Conservation (phyloP, 345 rosid species). For the Gossypium sturtianum region DNA sequence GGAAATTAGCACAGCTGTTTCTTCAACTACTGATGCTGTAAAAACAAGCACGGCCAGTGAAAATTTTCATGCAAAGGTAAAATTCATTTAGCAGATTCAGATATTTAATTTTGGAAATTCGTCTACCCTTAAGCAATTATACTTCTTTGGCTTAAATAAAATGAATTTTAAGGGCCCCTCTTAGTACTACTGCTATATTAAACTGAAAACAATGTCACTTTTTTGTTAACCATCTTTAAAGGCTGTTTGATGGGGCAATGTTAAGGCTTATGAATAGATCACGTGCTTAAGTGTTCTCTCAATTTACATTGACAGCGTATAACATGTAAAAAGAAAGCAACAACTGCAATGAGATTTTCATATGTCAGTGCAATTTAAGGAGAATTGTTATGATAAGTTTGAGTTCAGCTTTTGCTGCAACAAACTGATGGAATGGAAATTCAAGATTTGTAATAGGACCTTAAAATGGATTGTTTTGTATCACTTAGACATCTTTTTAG, state of each 20-base stretch:
- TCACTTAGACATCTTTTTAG: not conserved
- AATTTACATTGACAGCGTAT: not conserved
- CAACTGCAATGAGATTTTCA: not conserved
- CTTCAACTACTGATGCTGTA: conserved; percentile 28
- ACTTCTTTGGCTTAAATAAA: not conserved
- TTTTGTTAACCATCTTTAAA: not conserved
- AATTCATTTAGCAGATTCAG: not conserved
- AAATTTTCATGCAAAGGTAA: conserved; percentile 51
- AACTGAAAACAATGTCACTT: not conserved
- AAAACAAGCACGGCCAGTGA: conserved; percentile 23
- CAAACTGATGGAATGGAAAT: not conserved
- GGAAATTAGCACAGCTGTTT: conserved; percentile 22
- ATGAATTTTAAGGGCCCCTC: not conserved
- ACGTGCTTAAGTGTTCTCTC: not conserved
- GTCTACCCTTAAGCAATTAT: not conserved
- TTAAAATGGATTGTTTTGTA: not conserved
- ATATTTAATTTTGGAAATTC: not conserved
- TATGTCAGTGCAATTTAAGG: not conserved
- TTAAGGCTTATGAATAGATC: not conserved
- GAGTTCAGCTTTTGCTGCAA: not conserved
- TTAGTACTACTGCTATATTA: not conserved
- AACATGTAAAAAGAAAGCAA: not conserved
- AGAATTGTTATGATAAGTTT: not conserved
- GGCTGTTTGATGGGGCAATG: not conserved
- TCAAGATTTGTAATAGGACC: not conserved